These are phyloP conservation scores for Diaporthe sp. DNA, from an alignment of 2,329 filamentous ascomycete species.

Conservation along the genomic window DNA sequence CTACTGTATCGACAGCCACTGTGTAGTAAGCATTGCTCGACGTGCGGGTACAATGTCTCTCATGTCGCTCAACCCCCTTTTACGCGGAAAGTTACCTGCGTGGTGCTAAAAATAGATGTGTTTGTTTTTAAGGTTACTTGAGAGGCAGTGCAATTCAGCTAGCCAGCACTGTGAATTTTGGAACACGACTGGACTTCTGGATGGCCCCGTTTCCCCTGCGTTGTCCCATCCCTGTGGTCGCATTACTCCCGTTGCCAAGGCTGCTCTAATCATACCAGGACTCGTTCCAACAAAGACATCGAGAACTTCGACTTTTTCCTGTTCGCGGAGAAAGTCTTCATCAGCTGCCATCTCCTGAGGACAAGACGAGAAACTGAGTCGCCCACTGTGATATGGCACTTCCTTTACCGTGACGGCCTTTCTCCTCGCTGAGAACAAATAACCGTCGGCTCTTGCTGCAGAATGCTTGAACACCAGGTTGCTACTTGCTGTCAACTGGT, in stretches of 20 bases:
- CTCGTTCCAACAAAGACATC: not conserved
- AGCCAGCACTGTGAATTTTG: not conserved
- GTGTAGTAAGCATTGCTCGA: not conserved
- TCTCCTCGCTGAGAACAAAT: no score
- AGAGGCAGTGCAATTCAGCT: not conserved
- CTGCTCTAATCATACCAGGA: not conserved
- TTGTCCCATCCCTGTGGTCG: not conserved
- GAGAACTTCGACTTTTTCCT: not conserved
- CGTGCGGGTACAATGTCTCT: not conserved
- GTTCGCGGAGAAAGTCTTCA: not conserved
- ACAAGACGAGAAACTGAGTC: not conserved
- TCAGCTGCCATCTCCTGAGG: not conserved
- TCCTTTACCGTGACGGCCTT: not conserved
- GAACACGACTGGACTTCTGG: not conserved
- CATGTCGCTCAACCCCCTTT: not conserved
- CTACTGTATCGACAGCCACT: not conserved
- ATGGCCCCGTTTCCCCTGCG: not conserved
- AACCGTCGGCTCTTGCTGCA: not conserved
- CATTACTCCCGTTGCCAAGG: not conserved
- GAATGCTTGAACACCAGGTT: not conserved
- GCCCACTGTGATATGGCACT: not conserved
- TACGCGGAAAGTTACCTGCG: not conserved
- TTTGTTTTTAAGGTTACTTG: constrained; percentile 14
- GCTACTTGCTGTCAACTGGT: not conserved
- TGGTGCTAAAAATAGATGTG: constrained; percentile 2